Conservation (phyloP, 441 rosid species). For the Pelargonium citronellum region DNA sequence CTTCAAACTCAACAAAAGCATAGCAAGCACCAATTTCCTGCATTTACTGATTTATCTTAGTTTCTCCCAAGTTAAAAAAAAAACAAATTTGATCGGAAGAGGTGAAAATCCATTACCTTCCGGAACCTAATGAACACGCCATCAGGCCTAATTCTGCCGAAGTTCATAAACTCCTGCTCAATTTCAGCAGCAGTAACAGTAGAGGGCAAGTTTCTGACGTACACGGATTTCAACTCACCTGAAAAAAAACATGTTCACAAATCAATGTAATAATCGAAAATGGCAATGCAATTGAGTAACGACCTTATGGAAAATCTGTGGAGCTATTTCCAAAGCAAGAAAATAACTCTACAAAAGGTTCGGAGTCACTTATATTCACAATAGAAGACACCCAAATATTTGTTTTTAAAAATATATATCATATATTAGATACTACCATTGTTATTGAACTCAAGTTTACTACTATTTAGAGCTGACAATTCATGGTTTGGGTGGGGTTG, state of each 20-base stretch:
- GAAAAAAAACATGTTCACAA: slow-evolving; percentile 24
- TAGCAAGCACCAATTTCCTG: slow-evolving; percentile 67
- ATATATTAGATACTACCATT: no score
- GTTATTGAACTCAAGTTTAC: no score
- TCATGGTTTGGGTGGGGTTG: no score
- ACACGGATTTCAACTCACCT: slow-evolving; percentile 62
- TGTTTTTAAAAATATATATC: no score
- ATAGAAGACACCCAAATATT: no score
- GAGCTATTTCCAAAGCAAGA: no score
- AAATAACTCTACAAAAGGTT: neutral
- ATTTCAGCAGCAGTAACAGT: slow-evolving; percentile 54
- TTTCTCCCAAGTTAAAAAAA: neutral
- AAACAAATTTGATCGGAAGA: no score
- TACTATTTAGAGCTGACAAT: no score
- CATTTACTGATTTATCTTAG: slow-evolving; percentile 24
- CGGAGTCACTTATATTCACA: neutral
- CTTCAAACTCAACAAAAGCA: slow-evolving; percentile 79
- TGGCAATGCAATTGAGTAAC: neutral
- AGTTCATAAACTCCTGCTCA: slow-evolving; percentile 58
- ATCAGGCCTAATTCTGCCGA: slow-evolving; percentile 63
- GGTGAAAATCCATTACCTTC: slow-evolving; percentile 33
- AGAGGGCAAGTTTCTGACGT: slow-evolving; percentile 67
- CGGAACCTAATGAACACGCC: slow-evolving; percentile 66
- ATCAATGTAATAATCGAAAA: neutral
- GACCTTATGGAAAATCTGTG: no score